A percentile compares a stretch with the other conserved stretches of the same genome.
Conservation (phyloP, 495 filamentous ascomycete genomes). For the Penicillium waksmanii region DNA sequence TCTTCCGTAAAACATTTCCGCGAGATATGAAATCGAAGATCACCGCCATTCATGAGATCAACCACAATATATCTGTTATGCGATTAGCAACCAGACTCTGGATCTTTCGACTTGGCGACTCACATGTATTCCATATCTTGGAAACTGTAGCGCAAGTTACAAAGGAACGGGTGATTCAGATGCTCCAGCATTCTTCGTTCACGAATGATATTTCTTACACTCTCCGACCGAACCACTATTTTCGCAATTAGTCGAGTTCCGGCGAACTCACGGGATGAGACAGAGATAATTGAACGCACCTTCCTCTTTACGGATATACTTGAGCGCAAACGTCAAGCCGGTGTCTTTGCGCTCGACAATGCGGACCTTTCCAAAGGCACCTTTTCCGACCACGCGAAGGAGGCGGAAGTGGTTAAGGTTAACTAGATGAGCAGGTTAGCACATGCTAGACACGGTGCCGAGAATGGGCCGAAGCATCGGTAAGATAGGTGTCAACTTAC, state of each 20-base stretch:
- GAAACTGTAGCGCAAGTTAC: constrained; percentile 98
- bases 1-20: constrained; percentile 98
- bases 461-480: not conserved
- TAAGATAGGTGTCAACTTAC: constrained; percentile 55
- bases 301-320: constrained; percentile 99
- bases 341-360: constrained; percentile 99
- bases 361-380: constrained; percentile 96
- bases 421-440: constrained; percentile 55
- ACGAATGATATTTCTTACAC: constrained; percentile 95
- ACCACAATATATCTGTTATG: constrained; percentile 86
- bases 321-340: constrained; percentile 88
- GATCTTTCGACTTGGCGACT: constrained; percentile 30
- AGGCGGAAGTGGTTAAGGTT: constrained; percentile 98
- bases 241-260: constrained; percentile 4
- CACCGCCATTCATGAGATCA: constrained; percentile 97
- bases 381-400: constrained; percentile 92
- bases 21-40: constrained; percentile 96
- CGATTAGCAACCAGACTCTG: constrained; percentile 25
- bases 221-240: constrained; percentile 93
- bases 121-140: constrained; percentile 99
- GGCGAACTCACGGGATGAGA: not conserved
- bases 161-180: constrained; percentile 96
- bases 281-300: constrained; percentile 54
- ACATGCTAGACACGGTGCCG: constrained; percentile 3
- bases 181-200: constrained; percentile 98